Evolutionary conservation across 805 yeast species (phyloP), one percentile per base, ranked within the genome.

Genomic region (Dipodascopsis uninucleata): DNA sequence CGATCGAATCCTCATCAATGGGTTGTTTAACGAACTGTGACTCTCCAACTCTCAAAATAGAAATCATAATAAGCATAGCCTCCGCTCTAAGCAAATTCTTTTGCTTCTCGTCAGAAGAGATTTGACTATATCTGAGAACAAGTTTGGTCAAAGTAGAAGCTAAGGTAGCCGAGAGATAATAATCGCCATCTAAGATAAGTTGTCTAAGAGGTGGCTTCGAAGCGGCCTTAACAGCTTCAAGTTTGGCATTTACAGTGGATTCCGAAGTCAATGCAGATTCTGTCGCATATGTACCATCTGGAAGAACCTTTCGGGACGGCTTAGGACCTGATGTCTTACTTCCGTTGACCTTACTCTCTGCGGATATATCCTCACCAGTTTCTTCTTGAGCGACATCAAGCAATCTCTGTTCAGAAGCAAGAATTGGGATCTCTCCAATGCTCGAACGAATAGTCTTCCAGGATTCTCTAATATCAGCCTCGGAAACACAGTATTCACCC

Each of bases 271-370:
- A 68, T 0, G 95, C 93, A 52, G 79, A 78, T 67, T 93, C 98
- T 32, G 96, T 85, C 23, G 98, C 98, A 67, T 93, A 93, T 0
- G 99, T 93, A 58, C 99, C 99, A 69, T 93, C 99, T n/a, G 98
- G 96, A 55, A 93, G 74, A 47, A 93, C 82, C 48, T 83, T 81
- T 17, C 97, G 97, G 35, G 85, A 85, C 45, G 70, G 64, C 25
- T 52, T 56, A 40, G 62, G 54, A 16, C 52, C 47, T 39, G 64
- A 59, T 7, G 57, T 55, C 9, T 43, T 49, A 28, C 67, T 62
- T 29, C 70, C 72, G 18, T 61, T 63, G 26, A 64, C 57, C 21
- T 60, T 63, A 17, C 43, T 52, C 10, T 43, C 55, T 18, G 56
- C 63, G 4, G 45, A 58, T 16, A 44, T 49, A 12, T 63, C 65